Conservation (phyloP, 2,329 filamentous ascomycete species). For the Ophiostoma sp. region DNA sequence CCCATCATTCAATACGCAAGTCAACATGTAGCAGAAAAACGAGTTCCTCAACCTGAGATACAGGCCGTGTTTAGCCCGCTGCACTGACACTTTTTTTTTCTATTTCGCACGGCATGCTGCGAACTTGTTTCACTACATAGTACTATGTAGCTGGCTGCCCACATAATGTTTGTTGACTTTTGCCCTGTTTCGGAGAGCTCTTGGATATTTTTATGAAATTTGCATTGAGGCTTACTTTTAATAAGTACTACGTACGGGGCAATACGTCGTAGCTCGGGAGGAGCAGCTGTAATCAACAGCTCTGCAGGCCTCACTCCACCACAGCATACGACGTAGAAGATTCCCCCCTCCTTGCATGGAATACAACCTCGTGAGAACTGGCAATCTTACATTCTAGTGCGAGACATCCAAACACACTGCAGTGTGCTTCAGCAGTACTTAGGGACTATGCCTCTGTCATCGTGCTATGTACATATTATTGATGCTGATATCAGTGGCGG, state of each 20-base stretch:
- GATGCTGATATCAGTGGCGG: neutral
- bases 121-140: neutral
- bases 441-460: too few species aligned
- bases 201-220: neutral
- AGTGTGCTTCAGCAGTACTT: neutral
- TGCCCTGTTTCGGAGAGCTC: conserved; percentile 15
- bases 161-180: conserved; percentile 17
- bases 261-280: neutral
- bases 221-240: too few species aligned
- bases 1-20: neutral
- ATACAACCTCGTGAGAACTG: neutral
- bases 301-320: neutral
- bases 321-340: neutral
- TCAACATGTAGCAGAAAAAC: neutral
- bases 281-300: neutral
- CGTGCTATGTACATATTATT: neutral
- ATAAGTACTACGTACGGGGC: neutral
- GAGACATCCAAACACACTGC: conserved; percentile 21
- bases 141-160: neutral
- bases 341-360: neutral
- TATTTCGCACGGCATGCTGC: neutral
- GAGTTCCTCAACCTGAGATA: neutral
- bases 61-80: neutral
- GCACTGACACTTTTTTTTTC: neutral
- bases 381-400: conserved; percentile 20